A percentile compares a stretch with the other conserved stretches of the same genome.
These are phyloP conservation scores for Talaromyces sp. DNA, from an alignment of 2,329 filamentous ascomycete species.

Conservation along the genomic window DNA sequence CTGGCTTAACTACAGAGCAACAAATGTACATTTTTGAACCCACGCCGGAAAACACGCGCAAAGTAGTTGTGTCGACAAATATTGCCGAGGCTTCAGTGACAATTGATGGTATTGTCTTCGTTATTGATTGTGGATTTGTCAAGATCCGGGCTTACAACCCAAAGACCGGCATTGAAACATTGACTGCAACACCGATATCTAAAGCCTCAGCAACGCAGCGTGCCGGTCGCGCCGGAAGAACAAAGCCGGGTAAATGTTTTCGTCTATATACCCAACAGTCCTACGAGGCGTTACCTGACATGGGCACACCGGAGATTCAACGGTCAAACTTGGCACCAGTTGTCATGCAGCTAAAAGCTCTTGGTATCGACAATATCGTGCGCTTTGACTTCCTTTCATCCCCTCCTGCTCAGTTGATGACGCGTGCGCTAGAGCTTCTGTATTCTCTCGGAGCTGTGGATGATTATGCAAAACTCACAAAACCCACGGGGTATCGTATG, in stretches of 20 bases:
- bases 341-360: constrained; percentile 84
- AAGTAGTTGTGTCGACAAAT: constrained; percentile 90
- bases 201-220: constrained; percentile 91
- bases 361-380: constrained; percentile 91
- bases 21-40: constrained; percentile 94
- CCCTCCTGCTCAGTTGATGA: constrained; percentile 77
- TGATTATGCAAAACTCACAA: constrained; percentile 82
- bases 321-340: constrained; percentile 84
- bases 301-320: constrained; percentile 84
- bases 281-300: constrained; percentile 61
- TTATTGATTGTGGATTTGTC: constrained; percentile 85
- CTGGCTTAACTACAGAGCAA: constrained; percentile 81
- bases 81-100: constrained; percentile 96
- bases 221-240: constrained; percentile 83
- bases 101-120: constrained; percentile 85
- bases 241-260: constrained; percentile 88
- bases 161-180: constrained; percentile 75
- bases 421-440: constrained; percentile 79
- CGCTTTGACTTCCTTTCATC: constrained; percentile 84
- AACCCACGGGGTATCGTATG: constrained; percentile 82
- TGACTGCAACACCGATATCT: constrained; percentile 76
- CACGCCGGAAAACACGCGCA: constrained; percentile 72
- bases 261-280: constrained; percentile 78
- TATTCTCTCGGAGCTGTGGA: constrained; percentile 84
- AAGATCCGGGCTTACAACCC: constrained; percentile 86